Base-by-base conservation (phyloP, 768 basidiomycete genomes). In the Pleurotus citrinopileatus region DNA sequence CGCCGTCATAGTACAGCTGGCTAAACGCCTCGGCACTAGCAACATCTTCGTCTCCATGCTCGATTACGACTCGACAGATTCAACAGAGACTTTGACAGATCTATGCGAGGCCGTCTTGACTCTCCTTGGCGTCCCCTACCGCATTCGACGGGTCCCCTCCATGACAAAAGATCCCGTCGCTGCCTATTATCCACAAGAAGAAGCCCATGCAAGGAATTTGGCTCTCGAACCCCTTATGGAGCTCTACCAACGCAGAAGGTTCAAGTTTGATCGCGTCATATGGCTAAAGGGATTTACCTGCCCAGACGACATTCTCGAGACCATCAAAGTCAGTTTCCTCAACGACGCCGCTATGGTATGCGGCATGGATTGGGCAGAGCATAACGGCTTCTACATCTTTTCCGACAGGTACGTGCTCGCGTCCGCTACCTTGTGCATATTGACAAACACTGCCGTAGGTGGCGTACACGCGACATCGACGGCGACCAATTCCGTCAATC, bases 311-410 rank as follows among this genome's bases (percentile, higher is more conserved):
- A 94, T 99, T 44, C 75, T 99, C 48, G 97, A 99, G 71, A 96
- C 91, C 20, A 84, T 98, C 65, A 86, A 94, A 58, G 88, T 98
- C 57, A 92, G 89, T 66, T 79, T 89, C 60, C 80, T 81, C 27
- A 99, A 98, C 65, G 84, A 94, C 60, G 97, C 97, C 2, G 92
- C 94, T 0, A 93, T 99, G 92, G 94, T 98, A 1, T 98, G 97
- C 65, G 96, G 95, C n/a, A 98, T 98, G 96, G 97, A 99, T 65
- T 99, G 97, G 97, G 96, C 94, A 9, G 95, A 99, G 69, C 90
- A 94, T 63, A 91, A 94, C 59, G 94, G 94, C 0, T 89, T 93
- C 71, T 99, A 98, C 76, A 94, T 98, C 60, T 98, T 97, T 72
- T 98, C 95, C 15, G 96, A 98, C 70, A 79, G 96, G 94, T 92